Evolutionary conservation across 441 rosid species (phyloP), one percentile per base, ranked within the genome.

Genomic region (Brassica balearica): DNA sequence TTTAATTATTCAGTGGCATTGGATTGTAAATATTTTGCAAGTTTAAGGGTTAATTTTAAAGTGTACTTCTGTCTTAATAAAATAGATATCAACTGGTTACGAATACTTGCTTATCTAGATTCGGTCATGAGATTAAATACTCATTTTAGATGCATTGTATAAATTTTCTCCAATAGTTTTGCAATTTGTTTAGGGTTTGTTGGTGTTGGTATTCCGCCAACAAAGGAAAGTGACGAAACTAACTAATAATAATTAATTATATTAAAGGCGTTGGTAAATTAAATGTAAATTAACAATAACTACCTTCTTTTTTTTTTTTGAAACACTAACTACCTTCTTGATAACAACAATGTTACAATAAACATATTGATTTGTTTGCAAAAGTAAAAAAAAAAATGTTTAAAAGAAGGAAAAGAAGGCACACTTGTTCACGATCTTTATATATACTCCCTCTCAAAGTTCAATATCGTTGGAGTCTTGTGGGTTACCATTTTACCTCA

Each of bases 131-230:
- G n/a, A 10, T 41, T 41, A 41, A 41, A 41, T 12, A 41, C 48
- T 41, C 48, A 10, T 41, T 41, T 41, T 41, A 41, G 48, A 41
- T 41, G 48, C 48, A 41, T 41, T 36, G 3, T 38, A 38, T 38
- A 8, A 8, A 10, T 38, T 38, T 38, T 48, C 51, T 46, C 62
- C 9, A 12, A 69, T 76, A 62, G 36, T 29, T 32, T 58, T 19
- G 53, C 36, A 34, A 34, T 43, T 1, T 23, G 11, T 38, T 76
- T 65, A 65, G 72, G 81, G 76, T 17, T 77, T 56, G 36, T 53
- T 64, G 8, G 29, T 64, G 72, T 65, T 77, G 72, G 80, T 71
- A 43, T 65, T 77, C 80, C 67, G 67, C 80, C 76, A 77, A 71
- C 76, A 71, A 77, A 38, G 62, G 72, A 43, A 56, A 17, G 25